phyloP scores from a whole-genome alignment of 495 filamentous ascomycete species.

The Penicillium chermesinum region DNA sequence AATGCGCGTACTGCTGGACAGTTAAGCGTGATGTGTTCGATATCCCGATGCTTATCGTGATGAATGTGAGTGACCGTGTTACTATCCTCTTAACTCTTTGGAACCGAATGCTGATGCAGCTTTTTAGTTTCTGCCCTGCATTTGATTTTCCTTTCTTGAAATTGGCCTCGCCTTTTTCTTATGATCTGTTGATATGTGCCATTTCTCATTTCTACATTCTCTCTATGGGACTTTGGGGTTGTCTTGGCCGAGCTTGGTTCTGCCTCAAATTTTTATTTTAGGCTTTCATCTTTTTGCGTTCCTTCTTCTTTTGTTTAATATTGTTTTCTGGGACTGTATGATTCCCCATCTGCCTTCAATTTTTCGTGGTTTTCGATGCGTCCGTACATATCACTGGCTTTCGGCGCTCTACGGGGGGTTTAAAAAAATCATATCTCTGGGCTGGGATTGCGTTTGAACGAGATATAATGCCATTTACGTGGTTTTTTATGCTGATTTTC shows the following conservation, averaged over 20 bases:
- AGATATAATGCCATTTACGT: conserved; percentile 21
- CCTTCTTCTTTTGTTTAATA: conserved; percentile 9
- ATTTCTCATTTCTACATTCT: conserved; percentile 8
- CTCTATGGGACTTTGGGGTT: conserved; percentile 1
- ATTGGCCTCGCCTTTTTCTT: neutral
- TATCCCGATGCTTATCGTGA: conserved; percentile 96
- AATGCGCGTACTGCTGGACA: conserved; percentile 94
- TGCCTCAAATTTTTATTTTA: conserved; percentile 6
- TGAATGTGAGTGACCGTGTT: conserved; percentile 68
- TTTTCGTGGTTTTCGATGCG: neutral
- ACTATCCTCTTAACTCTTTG: too few species aligned
- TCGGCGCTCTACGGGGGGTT: conserved; percentile 25
- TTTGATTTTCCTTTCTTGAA: conserved; percentile 30
- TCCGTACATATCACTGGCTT: conserved; percentile 19
- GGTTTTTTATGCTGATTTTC: neutral
- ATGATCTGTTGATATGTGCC: neutral
- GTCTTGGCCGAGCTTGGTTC: too few species aligned
- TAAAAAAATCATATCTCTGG: conserved; percentile 23
- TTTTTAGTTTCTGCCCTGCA: conserved; percentile 43
- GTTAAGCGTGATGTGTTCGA: conserved; percentile 96
- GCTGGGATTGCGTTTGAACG: conserved; percentile 18
- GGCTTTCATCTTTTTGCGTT: conserved; percentile 5
- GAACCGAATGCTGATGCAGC: conserved; percentile 1
- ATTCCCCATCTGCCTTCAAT: conserved; percentile 20
- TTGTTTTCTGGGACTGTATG: conserved; percentile 22